Evolutionary conservation across 805 yeast genomes (phyloP), one percentile per base, ranked within the genome.

Genomic region (Candida methanosorbosa): DNA sequence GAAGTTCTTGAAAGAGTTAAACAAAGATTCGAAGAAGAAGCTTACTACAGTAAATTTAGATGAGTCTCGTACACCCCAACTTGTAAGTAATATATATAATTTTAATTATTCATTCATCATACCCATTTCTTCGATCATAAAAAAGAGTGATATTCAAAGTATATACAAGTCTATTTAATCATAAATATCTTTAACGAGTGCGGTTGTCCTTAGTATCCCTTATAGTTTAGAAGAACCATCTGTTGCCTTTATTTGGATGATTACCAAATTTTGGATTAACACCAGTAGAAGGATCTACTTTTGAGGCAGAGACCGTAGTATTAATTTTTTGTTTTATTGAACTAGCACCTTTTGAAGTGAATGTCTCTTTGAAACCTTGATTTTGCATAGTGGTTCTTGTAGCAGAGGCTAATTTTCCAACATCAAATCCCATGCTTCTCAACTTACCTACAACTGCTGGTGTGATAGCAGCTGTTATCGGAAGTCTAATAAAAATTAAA

Each of bases 401-500:
- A 18, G 52, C 49, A 3, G 72, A 60, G 9, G 69, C 50, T 31
- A 75, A 49, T 21, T 66, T 64, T 9, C 84, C 90, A 38, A 84
- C 74, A 38, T 78, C 75, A 63, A 84, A 86, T 2, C 95, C 96
- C 82, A 85, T 76, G 17, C 69, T 60, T 38, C 82, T 72, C 41
- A 90, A 67, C 31, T 63, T 52, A 34, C 57, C 64, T 5, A 86
- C 95, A 2, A 86, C 68, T 2, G 75, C 52, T 5, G 98, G 98
- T 0, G 97, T 87, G 11, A 88, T 70, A 2, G 95, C 94, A 0
- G 96, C 96, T 0, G 97, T 81, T 21, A 86, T 56, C 12, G 98
- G 98, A 5, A 92, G 63, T 42, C 98, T 71, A 28, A 92, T 70
- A 40, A 90, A 74, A 18, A 90, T 72, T 42, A 92, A 67, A 4